phyloP scores from a whole-genome alignment of 1,284 basidiomycete genomes.

The Hemileccinum hortonii region DNA sequence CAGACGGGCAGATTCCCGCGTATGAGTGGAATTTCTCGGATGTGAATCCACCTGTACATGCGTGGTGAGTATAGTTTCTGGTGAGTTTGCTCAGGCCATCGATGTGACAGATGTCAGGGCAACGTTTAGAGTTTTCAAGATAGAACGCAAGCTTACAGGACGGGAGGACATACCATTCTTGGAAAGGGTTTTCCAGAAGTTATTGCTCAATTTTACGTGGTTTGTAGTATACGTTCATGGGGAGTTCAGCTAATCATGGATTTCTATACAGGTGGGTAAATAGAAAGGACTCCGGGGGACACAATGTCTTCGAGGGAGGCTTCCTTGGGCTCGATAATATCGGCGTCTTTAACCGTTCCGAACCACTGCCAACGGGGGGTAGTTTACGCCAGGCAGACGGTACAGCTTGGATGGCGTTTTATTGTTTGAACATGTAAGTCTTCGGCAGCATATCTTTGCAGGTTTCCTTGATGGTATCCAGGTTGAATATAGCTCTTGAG shows the following conservation, averaged over 20 bases:
- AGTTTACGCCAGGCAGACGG: constrained; percentile 93
- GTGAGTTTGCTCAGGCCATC: not conserved
- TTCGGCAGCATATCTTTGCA: not conserved
- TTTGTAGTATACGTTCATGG: constrained; percentile 32
- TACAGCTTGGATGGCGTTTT: constrained; percentile 99
- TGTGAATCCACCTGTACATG: constrained; percentile 96
- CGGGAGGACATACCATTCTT: constrained; percentile 90
- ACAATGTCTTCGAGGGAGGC: constrained; percentile 97
- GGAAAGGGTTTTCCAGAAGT: constrained; percentile 97
- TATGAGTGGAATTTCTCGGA: constrained; percentile 99
- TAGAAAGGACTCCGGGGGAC: constrained; percentile 91
- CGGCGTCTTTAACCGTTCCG: constrained; percentile 96
- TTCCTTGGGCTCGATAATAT: constrained; percentile 99
- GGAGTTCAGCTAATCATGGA: constrained; percentile 1
- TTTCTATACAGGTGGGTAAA: constrained; percentile 83
- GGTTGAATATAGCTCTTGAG: constrained; percentile 96
- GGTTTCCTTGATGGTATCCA: constrained; percentile 29
- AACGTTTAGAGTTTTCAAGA: constrained; percentile 96
- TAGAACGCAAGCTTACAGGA: constrained; percentile 93
- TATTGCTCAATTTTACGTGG: constrained; percentile 97
- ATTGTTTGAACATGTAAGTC: constrained; percentile 87
- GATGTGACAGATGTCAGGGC: constrained; percentile 53
- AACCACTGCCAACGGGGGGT: constrained; percentile 92
- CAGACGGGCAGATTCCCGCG: constrained; percentile 95
- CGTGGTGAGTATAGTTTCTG: constrained; percentile 58